These are phyloP conservation scores for Cenchrus americanus DNA, from an alignment of 176 grass and related monocot species.

Conservation along the genomic window DNA sequence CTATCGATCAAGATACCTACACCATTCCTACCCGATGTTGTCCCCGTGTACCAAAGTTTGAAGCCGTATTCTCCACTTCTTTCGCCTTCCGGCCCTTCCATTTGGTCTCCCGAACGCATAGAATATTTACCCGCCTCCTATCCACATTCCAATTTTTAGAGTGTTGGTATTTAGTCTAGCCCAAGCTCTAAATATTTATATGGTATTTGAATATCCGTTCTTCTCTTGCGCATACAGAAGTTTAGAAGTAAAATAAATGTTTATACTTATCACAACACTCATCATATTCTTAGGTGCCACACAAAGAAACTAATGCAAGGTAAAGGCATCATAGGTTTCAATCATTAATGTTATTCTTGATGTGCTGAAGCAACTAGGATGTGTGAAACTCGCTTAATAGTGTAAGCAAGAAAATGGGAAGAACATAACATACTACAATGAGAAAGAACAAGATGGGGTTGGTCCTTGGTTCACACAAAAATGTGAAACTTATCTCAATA, in stretches of 20 bases:
- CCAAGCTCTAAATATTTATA: background rate
- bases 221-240: background rate
- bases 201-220: background rate
- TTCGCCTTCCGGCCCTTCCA: too few species aligned
- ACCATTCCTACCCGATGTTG: too few species aligned
- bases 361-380: background rate
- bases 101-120: too few species aligned
- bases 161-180: background rate
- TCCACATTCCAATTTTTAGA: background rate
- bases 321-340: background rate
- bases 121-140: too few species aligned
- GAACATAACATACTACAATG: background rate
- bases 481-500: background rate
- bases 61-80: too few species aligned
- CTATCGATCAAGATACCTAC: too few species aligned
- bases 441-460: background rate
- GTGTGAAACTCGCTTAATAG: background rate
- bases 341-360: background rate
- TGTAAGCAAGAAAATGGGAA: background rate
- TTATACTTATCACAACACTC: background rate
- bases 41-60: too few species aligned
- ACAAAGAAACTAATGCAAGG: background rate
- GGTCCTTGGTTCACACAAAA: background rate
- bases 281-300: background rate
- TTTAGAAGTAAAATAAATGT: background rate